Percentiles rank a stretch among this genome's conserved stretches.
Conservation (phyloP, 225 moss, liverwort and hornwort species). For the Physcomitrellopsis africana region DNA sequence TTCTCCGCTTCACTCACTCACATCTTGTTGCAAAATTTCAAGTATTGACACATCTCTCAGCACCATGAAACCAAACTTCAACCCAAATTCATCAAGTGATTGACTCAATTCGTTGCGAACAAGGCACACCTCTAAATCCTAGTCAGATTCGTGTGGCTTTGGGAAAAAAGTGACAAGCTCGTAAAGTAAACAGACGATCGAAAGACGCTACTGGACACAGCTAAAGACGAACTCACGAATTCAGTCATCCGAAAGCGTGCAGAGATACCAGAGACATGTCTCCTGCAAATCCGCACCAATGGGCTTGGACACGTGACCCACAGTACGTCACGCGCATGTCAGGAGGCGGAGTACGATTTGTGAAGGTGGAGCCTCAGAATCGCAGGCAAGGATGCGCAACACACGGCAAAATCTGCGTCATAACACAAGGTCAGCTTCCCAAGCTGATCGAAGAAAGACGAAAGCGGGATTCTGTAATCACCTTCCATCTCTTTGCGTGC, state of each 20-base stretch:
- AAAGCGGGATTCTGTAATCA: too few species aligned
- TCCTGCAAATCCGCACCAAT: too few species aligned
- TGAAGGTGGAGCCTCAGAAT: too few species aligned
- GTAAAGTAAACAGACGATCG: conserved; percentile 21
- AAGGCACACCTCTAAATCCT: conserved; percentile 2
- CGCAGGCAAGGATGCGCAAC: too few species aligned
- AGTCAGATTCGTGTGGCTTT: conserved; percentile 21
- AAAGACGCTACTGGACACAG: not conserved
- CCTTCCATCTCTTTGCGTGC: too few species aligned
- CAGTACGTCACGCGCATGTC: too few species aligned
- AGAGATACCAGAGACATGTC: too few species aligned
- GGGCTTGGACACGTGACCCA: too few species aligned
- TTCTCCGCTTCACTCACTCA: not conserved
- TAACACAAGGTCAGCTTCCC: too few species aligned
- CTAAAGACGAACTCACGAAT: not conserved
- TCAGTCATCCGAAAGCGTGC: not conserved
- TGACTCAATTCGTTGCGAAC: not conserved
- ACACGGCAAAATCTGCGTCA: too few species aligned
- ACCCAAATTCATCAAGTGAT: not conserved
- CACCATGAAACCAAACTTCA: not conserved
- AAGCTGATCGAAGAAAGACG: too few species aligned
- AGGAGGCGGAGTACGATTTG: too few species aligned
- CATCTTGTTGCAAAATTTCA: not conserved
- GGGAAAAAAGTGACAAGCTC: conserved; percentile 16
- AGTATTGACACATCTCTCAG: not conserved